Evolutionary conservation across 805 yeast species (phyloP).

Genomic region (Sporopachydermia lactativora): DNA sequence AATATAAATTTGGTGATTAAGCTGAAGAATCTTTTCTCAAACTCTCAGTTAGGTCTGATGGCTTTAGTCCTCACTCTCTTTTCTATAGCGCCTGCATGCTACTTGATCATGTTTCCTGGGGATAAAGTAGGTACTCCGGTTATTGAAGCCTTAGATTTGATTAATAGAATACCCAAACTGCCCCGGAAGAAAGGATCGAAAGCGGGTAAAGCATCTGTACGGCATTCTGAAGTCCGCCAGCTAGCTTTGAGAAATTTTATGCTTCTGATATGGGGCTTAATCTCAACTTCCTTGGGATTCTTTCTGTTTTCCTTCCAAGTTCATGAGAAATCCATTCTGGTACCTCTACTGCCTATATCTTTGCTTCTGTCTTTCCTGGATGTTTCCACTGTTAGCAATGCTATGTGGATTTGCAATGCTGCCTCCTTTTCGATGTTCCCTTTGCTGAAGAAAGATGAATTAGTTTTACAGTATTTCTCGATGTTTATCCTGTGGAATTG

Average conservation of each 20-base stretch:
- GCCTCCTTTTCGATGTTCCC: slow-evolving; percentile 86
- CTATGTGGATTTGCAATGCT: slow-evolving; percentile 78
- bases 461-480: slow-evolving; percentile 57
- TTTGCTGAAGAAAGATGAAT: slow-evolving; percentile 58
- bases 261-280: slow-evolving; percentile 56
- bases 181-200: slow-evolving; percentile 21
- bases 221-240: background rate
- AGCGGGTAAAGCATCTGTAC: background rate
- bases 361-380: slow-evolving; percentile 39
- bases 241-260: background rate
- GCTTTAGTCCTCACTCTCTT: slow-evolving; percentile 40
- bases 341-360: slow-evolving; percentile 79
- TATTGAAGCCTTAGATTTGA: slow-evolving; percentile 20
- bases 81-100: slow-evolving; percentile 34
- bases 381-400: slow-evolving; percentile 51
- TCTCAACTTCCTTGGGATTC: slow-evolving; percentile 77
- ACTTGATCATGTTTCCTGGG: slow-evolving; percentile 20
- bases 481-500: slow-evolving; percentile 57
- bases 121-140: slow-evolving; percentile 6
- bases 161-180: slow-evolving; percentile 22
- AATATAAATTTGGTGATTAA: slow-evolving; percentile 72
- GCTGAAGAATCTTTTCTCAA: slow-evolving; percentile 40
- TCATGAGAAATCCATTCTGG: slow-evolving; percentile 82
- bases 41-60: slow-evolving; percentile 41
- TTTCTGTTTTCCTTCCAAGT: slow-evolving; percentile 89